A percentile compares a stretch with the other conserved stretches of the same genome.
These are phyloP conservation scores for Anaeromyces robustus DNA, from an alignment of 192 early-diverging fungal genomes.

Conservation along the genomic window DNA sequence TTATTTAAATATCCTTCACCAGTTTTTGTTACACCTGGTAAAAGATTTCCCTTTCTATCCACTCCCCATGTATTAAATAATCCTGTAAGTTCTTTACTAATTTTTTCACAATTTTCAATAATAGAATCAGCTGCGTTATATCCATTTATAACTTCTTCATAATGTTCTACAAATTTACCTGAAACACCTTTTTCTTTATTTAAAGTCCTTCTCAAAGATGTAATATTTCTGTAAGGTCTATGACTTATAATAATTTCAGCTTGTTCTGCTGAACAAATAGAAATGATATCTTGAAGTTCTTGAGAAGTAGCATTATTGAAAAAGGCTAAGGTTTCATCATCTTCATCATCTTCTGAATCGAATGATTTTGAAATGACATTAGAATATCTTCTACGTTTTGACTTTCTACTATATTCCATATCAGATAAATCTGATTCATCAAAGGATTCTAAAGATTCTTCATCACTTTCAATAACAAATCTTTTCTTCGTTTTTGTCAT, in stretches of 20 bases:
- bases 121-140: constrained; percentile 45
- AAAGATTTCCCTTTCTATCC: constrained; percentile 6
- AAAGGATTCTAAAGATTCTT: background rate
- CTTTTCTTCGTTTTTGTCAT: background rate
- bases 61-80: constrained; percentile 33
- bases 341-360: background rate
- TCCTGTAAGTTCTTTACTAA: constrained; percentile 25
- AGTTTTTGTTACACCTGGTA: background rate
- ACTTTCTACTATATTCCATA: background rate
- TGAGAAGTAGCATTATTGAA: constrained; percentile 12
- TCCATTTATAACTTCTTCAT: constrained; percentile 35
- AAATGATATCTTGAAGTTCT: constrained; percentile 17
- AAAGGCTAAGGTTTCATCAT: constrained; percentile 15
- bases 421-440: background rate
- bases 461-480: background rate
- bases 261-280: constrained; percentile 19
- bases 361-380: background rate
- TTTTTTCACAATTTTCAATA: constrained; percentile 36
- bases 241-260: constrained; percentile 25
- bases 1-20: constrained; percentile 15
- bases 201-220: constrained; percentile 28
- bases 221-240: constrained; percentile 16
- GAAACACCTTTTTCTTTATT: constrained; percentile 32
- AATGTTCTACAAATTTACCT: constrained; percentile 27
- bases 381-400: background rate